These are phyloP conservation scores for Pyronema omphalodes DNA, from an alignment of 495 filamentous ascomycete genomes.

Conservation along the genomic window DNA sequence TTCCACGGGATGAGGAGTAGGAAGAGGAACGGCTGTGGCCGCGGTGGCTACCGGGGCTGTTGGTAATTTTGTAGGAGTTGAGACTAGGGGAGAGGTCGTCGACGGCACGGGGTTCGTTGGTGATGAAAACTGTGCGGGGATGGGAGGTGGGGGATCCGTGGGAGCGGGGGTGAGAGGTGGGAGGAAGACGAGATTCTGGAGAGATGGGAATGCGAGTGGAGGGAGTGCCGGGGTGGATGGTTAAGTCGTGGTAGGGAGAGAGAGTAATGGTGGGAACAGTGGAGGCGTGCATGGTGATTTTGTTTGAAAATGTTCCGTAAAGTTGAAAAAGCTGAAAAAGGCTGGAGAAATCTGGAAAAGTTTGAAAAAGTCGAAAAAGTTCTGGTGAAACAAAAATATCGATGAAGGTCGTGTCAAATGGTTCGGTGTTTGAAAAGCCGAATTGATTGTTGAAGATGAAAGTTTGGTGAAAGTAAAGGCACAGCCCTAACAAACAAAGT, in stretches of 20 bases:
- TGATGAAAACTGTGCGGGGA: neutral
- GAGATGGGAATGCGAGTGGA: neutral
- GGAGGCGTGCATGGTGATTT: neutral
- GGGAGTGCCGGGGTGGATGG: neutral
- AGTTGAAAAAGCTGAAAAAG: neutral
- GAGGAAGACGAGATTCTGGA: neutral
- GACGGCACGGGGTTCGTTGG: neutral
- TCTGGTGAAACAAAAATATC: neutral
- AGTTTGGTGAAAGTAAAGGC: neutral
- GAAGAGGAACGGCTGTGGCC: constrained; percentile 4
- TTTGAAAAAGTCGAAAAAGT: neutral
- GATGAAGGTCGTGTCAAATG: neutral
- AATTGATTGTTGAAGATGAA: neutral
- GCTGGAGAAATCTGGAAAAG: neutral
- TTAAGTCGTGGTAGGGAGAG: neutral
- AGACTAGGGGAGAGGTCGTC: neutral
- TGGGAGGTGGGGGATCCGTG: neutral
- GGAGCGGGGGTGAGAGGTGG: neutral
- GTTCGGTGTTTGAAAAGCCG: neutral
- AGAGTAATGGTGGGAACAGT: neutral
- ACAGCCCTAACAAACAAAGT: neutral
- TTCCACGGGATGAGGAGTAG: neutral
- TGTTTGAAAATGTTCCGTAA: neutral
- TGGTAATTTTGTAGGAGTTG: neutral
- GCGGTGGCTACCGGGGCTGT: neutral